Conservation (phyloP, 495 filamentous ascomycete species). For the Hypomontagnella submonticulosa region DNA sequence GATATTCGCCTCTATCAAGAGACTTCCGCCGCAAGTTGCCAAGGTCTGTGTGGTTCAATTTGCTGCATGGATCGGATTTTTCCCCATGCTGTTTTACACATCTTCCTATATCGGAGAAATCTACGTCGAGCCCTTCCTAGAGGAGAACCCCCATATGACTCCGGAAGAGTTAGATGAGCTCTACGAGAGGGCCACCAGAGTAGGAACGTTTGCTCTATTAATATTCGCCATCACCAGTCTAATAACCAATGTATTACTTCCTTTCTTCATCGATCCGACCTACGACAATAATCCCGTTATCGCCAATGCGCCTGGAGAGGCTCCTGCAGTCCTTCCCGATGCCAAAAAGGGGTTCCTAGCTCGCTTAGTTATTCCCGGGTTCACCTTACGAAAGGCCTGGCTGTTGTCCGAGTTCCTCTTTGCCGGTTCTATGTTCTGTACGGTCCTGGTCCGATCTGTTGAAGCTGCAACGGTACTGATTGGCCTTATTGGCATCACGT, state of each 20-base stretch:
- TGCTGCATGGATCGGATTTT: constrained; percentile 94
- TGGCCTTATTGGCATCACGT: constrained; percentile 82
- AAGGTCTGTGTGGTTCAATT: constrained; percentile 89
- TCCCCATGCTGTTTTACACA: constrained; percentile 93
- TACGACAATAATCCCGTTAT: constrained; percentile 61
- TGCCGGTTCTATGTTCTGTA: constrained; percentile 78
- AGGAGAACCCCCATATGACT: constrained; percentile 78
- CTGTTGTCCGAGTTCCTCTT: constrained; percentile 83
- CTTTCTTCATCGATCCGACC: constrained; percentile 81
- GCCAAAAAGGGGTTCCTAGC: constrained; percentile 58
- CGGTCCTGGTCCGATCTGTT: constrained; percentile 76
- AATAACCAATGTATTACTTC: constrained; percentile 79
- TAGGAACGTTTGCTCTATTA: constrained; percentile 86
- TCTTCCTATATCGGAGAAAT: constrained; percentile 92
- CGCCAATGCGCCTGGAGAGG: constrained; percentile 34
- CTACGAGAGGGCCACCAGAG: constrained; percentile 83
- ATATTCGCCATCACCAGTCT: constrained; percentile 87
- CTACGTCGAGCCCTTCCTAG: constrained; percentile 83
- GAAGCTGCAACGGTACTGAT: constrained; percentile 77
- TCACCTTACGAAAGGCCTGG: constrained; percentile 90
- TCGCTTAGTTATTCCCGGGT: constrained; percentile 74
- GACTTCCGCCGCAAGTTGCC: constrained; percentile 80
- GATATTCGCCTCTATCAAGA: constrained; percentile 77
- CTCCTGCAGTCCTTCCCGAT: constrained; percentile 35
- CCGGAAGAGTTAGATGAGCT: constrained; percentile 75